Evolutionary conservation across 148 eudicot species (phyloP).

Genomic region (Cornus controversa): DNA sequence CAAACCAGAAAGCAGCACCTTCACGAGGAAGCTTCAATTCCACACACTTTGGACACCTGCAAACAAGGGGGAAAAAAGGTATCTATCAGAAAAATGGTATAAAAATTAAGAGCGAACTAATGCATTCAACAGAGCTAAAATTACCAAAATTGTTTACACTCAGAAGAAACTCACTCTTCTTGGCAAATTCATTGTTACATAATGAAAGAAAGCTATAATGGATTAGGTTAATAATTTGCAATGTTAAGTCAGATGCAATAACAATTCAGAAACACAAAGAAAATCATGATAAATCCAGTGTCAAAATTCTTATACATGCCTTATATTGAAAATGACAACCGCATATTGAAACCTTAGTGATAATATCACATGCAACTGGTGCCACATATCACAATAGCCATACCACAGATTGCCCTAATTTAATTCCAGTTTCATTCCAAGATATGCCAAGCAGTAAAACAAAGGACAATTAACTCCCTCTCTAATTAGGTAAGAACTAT

Average conservation of each 20-base stretch:
- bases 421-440: not conserved
- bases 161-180: not conserved
- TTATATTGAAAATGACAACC: not conserved
- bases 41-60: constrained; percentile 95
- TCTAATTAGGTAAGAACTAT: too few relatives aligned
- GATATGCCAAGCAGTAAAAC: not conserved
- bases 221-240: not conserved
- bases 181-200: not conserved
- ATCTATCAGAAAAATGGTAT: not conserved
- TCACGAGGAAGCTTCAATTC: constrained; percentile 87
- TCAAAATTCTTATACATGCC: not conserved
- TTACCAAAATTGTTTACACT: not conserved
- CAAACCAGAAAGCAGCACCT: constrained; percentile 91
- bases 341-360: not conserved
- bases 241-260: not conserved
- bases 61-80: constrained; percentile 4
- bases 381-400: too few relatives aligned
- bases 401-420: not conserved
- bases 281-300: not conserved
- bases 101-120: not conserved
- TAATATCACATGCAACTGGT: not conserved
- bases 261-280: constrained; percentile 2
- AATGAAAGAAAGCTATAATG: not conserved
- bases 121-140: not conserved
- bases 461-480: too few relatives aligned